Evolutionary conservation across 768 basidiomycete species (phyloP), one percentile per base, ranked within the genome.

Genomic region (Macrolepiota albuminosa): DNA sequence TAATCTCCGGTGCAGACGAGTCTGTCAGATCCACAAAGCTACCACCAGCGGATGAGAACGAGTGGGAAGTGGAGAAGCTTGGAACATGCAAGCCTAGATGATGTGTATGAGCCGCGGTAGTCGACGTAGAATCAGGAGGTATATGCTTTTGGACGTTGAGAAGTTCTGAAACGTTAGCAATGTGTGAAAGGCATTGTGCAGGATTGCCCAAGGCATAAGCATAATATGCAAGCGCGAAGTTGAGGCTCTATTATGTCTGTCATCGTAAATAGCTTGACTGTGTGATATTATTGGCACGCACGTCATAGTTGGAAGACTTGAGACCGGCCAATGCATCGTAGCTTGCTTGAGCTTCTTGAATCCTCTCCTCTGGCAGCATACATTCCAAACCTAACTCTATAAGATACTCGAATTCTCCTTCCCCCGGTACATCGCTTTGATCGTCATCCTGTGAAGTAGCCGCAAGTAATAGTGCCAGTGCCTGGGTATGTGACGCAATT

Each of bases 131-230:
- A 24, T 76, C 69, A 14, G 69, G 65, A 11, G 83, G 83, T 26
- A 84, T 77, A 61, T 84, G 83, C 54, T 74, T 76, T 62, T 81
- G 79, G n/a, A 81, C 72, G 63, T 85, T 81, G 13, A 78, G 60
- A 31, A 88, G 71, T 54, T 84, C 77, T 10, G 82, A 79, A 6
- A 89, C 81, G 64, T 80, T 76, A 24, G 70, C 68, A 3, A 92
- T 76, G 64, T 88, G 77, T 3, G 73, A 64, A 14, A 95, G 73
- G 59, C 90, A 93, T 58, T 84, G 81, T 2, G 76, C 71, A 18
- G 86, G 86, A 29, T 81, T 77, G 31, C 86, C 84, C 7, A 93
- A 71, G 0, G 93, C 91, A 71, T 91, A 93, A 4, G 87, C 85
- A 67, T 89, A 89, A 71, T 92, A 93, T 2, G 91, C 91, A 52